phyloP scores from a whole-genome alignment of 1,284 basidiomycete species.

The Termitomyces sp. region DNA sequence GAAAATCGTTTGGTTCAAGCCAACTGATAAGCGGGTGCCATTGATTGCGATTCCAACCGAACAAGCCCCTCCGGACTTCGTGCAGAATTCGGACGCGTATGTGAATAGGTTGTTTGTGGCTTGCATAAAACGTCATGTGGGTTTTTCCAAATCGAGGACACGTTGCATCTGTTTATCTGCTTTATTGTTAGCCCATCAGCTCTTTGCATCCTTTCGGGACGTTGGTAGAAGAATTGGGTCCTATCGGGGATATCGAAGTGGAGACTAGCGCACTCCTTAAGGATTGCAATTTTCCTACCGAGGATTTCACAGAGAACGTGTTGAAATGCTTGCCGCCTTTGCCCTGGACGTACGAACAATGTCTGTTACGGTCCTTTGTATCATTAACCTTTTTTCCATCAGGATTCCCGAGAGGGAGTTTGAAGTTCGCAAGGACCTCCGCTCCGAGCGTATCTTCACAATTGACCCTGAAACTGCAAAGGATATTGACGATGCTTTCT shows the following conservation, averaged over 20 bases:
- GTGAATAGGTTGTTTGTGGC: constrained; percentile 92
- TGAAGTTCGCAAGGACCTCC: constrained; percentile 83
- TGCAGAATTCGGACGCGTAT: constrained; percentile 91
- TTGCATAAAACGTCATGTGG: constrained; percentile 93
- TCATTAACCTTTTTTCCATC: constrained; percentile 7
- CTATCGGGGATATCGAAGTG: constrained; percentile 97
- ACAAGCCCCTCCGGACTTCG: constrained; percentile 95
- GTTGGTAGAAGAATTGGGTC: constrained; percentile 94
- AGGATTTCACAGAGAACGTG: constrained; percentile 92
- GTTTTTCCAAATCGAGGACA: constrained; percentile 23
- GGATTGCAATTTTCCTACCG: constrained; percentile 96
- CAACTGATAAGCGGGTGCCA: constrained; percentile 98
- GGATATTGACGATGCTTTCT: constrained; percentile 94
- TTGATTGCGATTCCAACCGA: constrained; percentile 99
- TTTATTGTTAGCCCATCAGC: constrained; percentile 68
- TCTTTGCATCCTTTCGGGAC: constrained; percentile 99
- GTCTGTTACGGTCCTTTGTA: background rate
- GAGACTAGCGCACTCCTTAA: constrained; percentile 97
- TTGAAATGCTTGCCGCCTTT: constrained; percentile 92
- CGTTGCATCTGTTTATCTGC: constrained; percentile 12
- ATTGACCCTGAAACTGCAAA: constrained; percentile 89
- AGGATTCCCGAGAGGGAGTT: constrained; percentile 91
- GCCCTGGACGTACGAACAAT: constrained; percentile 77
- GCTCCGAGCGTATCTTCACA: constrained; percentile 83
- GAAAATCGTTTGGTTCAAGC: constrained; percentile 99